phyloP scores from a whole-genome alignment of 192 early-diverging fungal genomes.

The Globomyces pollinis-pini region DNA sequence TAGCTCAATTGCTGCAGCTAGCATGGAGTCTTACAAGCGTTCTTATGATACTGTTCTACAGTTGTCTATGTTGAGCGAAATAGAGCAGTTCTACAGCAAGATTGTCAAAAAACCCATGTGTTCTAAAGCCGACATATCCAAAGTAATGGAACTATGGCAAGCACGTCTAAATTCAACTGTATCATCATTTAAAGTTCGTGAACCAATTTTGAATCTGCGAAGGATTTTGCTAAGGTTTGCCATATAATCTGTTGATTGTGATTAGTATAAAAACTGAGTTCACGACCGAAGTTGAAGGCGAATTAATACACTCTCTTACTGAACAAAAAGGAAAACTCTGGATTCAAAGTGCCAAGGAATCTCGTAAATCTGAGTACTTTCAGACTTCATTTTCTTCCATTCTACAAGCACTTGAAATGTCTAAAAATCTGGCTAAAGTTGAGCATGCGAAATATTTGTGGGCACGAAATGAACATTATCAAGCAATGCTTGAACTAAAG shows the following conservation, averaged over 20 bases:
- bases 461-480: conserved; percentile 35
- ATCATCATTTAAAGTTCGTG: conserved; percentile 48
- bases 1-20: conserved; percentile 46
- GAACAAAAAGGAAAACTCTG: conserved; percentile 48
- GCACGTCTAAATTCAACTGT: conserved; percentile 42
- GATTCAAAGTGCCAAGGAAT: conserved; percentile 53
- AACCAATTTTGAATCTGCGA: conserved; percentile 53
- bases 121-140: neutral
- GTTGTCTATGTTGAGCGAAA: conserved; percentile 61
- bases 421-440: conserved; percentile 28
- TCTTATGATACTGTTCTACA: conserved; percentile 53
- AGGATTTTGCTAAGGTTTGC: conserved; percentile 31
- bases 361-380: conserved; percentile 47
- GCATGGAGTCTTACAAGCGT: conserved; percentile 57
- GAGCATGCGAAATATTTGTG: conserved; percentile 58
- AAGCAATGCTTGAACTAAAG: conserved; percentile 37
- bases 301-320: too few species aligned
- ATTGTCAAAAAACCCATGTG: neutral
- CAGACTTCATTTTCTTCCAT: conserved; percentile 53
- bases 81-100: conserved; percentile 38
- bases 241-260: too few species aligned
- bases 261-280: too few species aligned
- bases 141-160: conserved; percentile 30
- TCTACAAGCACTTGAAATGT: conserved; percentile 41
- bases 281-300: too few species aligned